phyloP scores from a whole-genome alignment of 495 filamentous ascomycete species.

The Penicillium bialowiezense region DNA sequence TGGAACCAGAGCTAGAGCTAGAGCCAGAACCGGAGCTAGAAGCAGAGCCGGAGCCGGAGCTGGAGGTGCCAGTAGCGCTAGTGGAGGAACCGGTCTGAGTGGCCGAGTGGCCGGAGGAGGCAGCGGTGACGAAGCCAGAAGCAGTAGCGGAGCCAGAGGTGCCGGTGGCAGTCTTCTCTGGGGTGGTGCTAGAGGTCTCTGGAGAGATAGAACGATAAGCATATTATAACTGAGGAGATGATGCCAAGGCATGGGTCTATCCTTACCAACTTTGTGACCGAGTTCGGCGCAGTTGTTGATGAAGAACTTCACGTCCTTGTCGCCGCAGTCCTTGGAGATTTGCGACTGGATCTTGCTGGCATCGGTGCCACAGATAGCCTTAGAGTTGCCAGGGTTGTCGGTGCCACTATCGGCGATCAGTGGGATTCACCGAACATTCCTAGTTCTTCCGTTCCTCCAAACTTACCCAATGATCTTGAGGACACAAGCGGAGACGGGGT shows the following conservation, averaged over 20 bases:
- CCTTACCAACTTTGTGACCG: conserved; percentile 38
- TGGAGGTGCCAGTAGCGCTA: conserved; percentile 1
- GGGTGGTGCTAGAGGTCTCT: conserved; percentile 1
- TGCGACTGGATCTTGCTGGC: conserved; percentile 27
- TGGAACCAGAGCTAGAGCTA: neutral
- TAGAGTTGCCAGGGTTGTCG: conserved; percentile 30
- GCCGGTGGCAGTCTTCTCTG: conserved; percentile 7
- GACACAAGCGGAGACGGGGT: conserved; percentile 33
- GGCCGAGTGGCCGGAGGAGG: conserved; percentile 6
- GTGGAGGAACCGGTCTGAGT: conserved; percentile 10
- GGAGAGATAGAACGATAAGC: conserved; percentile 2
- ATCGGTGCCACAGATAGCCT: conserved; percentile 28
- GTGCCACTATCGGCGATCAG: conserved; percentile 6
- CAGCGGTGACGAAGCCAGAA: conserved; percentile 21
- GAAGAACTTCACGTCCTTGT: conserved; percentile 32
- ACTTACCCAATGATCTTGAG: conserved; percentile 38
- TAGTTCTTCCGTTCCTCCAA: neutral
- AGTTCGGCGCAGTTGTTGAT: conserved; percentile 26
- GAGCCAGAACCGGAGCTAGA: conserved; percentile 10
- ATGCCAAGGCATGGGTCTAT: conserved; percentile 1
- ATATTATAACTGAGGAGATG: no score
- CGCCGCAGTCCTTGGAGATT: conserved; percentile 28
- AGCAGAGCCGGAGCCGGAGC: conserved; percentile 12
- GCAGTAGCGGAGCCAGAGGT: conserved; percentile 15
- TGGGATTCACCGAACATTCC: neutral